Evolutionary conservation across 768 basidiomycete species (phyloP), one percentile per base, ranked within the genome.

Genomic region (Suillus americanus): DNA sequence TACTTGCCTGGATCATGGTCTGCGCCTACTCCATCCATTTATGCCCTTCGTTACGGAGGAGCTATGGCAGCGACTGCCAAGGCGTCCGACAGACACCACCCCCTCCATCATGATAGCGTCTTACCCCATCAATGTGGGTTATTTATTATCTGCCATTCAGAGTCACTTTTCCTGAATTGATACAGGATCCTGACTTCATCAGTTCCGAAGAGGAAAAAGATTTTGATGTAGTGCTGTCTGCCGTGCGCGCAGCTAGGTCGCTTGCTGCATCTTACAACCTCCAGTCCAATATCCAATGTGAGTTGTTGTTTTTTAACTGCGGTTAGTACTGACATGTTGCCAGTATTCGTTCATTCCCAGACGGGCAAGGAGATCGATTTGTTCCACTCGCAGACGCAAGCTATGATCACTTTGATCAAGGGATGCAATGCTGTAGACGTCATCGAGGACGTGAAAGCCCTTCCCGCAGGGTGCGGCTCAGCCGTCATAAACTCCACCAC

Each of bases 1-100:
- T 77, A 96, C 91, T 8, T 97, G 95, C 74, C 84, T 99, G 46
- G 97, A 99, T 70, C 79, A 89, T 65, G 97, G 96, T 12, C 82
- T 99, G 61, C 88, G 90, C 23, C 82, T 99, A 2, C 82, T 99
- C 1, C 97, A 99, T 76, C 97, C 97, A 0, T 95, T 99, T 81
- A 99, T 99, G 97, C 97, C 97, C 1, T 99, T 92, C 77, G 93
- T 99, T 38, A 98, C 97, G 5, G 97, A 99, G 78, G 97, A 99
- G 76, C 80, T 99, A 13, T 99, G 97, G 97, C 97, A 99, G 75
- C 87, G 97, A 35, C 81, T 99, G 2, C 95, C 96, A 0, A 83
- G 96, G 20, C 82, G 95, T 65, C 87, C 90, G 2, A 89, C 89
- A 46, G 95, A 98, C 73, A 68, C 83, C 10, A 92, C 90, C 12